A percentile compares a stretch with the other conserved stretches of the same genome.
Conservation (phyloP, 148 eudicot species). For the Linanthus parryae region DNA sequence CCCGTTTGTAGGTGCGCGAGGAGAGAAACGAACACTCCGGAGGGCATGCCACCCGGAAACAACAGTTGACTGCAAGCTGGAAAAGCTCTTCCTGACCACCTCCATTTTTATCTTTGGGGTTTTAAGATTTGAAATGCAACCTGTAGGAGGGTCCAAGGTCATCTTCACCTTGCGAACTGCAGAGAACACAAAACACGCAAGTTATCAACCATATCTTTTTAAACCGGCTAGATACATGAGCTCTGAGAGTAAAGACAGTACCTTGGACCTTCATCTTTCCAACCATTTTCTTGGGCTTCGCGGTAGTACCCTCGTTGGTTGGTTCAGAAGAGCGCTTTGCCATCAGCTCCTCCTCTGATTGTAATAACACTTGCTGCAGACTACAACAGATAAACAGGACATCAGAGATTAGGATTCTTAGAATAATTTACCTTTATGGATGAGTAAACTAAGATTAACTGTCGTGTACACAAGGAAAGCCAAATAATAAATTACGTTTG, state of each 20-base stretch:
- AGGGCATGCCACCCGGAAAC: slow-evolving; percentile 74
- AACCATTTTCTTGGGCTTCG: slow-evolving; percentile 77
- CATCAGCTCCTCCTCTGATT: slow-evolving; percentile 78
- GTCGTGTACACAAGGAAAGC: neutral
- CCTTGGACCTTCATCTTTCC: slow-evolving; percentile 98
- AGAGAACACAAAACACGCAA: slow-evolving; percentile 13
- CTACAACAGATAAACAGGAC: slow-evolving; percentile 22
- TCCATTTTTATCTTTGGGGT: slow-evolving; percentile 53
- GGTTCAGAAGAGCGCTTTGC: slow-evolving; percentile 52
- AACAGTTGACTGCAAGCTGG: slow-evolving; percentile 41
- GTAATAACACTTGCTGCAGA: slow-evolving; percentile 67
- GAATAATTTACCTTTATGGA: neutral
- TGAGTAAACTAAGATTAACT: neutral
- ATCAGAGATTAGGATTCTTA: neutral
- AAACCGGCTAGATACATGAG: neutral
- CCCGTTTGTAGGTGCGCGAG: slow-evolving; percentile 50
- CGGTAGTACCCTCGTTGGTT: slow-evolving; percentile 48
- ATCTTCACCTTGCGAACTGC: slow-evolving; percentile 87
- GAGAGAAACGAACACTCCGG: slow-evolving; percentile 50
- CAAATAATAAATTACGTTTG: too few relatives aligned
- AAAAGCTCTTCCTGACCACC: slow-evolving; percentile 36
- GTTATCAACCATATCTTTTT: neutral
- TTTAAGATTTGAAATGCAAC: slow-evolving; percentile 60
- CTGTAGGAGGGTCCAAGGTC: slow-evolving; percentile 81
- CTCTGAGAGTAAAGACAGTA: slow-evolving; percentile 16